Evolutionary conservation across 257 asterid genomes (phyloP).

Genomic region (Petunia axillaris): DNA sequence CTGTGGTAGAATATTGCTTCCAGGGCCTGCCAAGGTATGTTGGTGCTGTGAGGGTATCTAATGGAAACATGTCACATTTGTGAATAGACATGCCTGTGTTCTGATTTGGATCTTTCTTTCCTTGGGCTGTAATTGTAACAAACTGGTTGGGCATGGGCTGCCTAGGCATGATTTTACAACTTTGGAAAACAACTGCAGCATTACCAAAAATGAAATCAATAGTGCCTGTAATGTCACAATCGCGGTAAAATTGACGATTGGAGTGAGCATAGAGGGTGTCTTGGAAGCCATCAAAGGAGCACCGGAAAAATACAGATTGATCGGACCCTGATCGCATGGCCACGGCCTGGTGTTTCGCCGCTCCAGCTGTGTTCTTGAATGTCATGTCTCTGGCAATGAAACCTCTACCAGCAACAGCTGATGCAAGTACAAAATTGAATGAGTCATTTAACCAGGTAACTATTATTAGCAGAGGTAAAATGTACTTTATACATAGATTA

Average conservation of each 20-base stretch:
- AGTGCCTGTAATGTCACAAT: constrained; percentile 73
- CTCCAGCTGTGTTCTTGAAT: constrained; percentile 74
- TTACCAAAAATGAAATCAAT: constrained; percentile 84
- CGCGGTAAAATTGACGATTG: constrained; percentile 77
- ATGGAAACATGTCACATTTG: constrained; percentile 48
- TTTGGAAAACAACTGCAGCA: constrained; percentile 66
- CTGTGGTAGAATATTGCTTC: constrained; percentile 63
- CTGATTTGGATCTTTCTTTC: constrained; percentile 66
- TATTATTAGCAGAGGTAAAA: neutral
- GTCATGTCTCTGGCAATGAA: constrained; percentile 68
- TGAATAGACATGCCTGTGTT: constrained; percentile 69
- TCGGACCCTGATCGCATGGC: constrained; percentile 72
- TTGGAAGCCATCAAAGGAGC: constrained; percentile 65
- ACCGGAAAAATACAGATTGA: constrained; percentile 52
- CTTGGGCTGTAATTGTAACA: constrained; percentile 84
- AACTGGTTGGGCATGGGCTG: constrained; percentile 67
- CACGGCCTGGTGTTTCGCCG: constrained; percentile 74
- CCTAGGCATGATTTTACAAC: constrained; percentile 69
- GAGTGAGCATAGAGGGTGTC: constrained; percentile 87
- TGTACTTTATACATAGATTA: neutral
- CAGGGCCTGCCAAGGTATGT: constrained; percentile 82
- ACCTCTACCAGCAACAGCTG: constrained; percentile 62
- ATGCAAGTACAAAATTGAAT: neutral
- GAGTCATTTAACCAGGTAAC: neutral
- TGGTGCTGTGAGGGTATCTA: constrained; percentile 38